Evolutionary conservation across 2,329 filamentous ascomycete species (phyloP), one percentile per base, ranked within the genome.

Genomic region (Botrytis elliptica): DNA sequence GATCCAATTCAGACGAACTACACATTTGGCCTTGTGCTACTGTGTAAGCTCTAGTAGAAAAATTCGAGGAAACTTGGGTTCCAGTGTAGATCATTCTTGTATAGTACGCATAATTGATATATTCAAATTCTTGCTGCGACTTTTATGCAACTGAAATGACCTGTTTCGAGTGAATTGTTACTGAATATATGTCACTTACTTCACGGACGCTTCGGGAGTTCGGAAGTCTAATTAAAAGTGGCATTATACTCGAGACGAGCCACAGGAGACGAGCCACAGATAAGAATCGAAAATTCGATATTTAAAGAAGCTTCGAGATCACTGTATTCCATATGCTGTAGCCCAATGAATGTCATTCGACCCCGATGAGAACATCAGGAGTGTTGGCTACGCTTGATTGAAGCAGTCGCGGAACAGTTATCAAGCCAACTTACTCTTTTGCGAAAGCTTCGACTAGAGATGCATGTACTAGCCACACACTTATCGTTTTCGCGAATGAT

Each of bases 41-140:
- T 66, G 29, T 38, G 64, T 38, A 33, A 36, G 6, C 3, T 38
- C 33, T 52, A 66, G 63, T 36, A n/a, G 7, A 10, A 4, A n/a
- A 40, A 5, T 40, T 25, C 6, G 22, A 38, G 6, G 12, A 3
- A 16, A 55, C 5, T 38, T 8, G 14, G 36, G 12, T 25, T 62
- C 2, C 9, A 0, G 22, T 4, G 59, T 18, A 10, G 7, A 55
- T n/a, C 3, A 18, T 29, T 29, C 14, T 25, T 40, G 8, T 38
- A 18, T 40, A 9, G 9, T 18, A 12, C 2, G 4, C 38, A 6
- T 3, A 9, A 10, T 4, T 18, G 14, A 12, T n/a, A n/a, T 40
- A 0, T 40, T 9, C 1, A 0, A 3, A 40, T 1, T 63, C 22
- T 1, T 14, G n/a, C 12, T 16, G 3, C 5, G 12, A n/a, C 5